These are phyloP conservation scores for Pythium myriotylum DNA, from an alignment of 352 stramenopile genomes.

Conservation along the genomic window DNA sequence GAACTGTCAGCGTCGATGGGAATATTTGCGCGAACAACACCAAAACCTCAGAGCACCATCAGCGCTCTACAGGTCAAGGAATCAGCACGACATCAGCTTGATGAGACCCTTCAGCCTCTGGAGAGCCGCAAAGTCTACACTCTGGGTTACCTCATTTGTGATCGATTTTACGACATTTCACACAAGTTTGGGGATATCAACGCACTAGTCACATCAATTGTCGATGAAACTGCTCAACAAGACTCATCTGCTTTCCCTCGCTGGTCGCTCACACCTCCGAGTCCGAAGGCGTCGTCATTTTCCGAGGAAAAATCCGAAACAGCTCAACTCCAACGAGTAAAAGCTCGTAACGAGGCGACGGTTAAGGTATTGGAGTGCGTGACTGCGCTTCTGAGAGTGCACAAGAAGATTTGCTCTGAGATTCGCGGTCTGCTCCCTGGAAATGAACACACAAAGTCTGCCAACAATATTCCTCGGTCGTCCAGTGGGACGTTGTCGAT, in stretches of 20 bases:
- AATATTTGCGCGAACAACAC: neutral
- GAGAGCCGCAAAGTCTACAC: slow-evolving; percentile 32
- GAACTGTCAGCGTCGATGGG: slow-evolving; percentile 38
- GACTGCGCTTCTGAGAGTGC: slow-evolving; percentile 38
- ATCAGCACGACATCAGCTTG: neutral
- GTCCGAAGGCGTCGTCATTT: neutral
- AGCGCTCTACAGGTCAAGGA: slow-evolving; percentile 21
- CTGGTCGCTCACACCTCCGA: neutral
- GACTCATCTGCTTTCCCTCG: neutral
- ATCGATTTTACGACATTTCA: slow-evolving; percentile 43
- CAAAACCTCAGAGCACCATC: slow-evolving; percentile 7
- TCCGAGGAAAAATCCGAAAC: slow-evolving; percentile 13
- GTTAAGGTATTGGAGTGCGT: slow-evolving; percentile 37
- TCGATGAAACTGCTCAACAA: neutral
- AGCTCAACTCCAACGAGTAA: slow-evolving; percentile 27
- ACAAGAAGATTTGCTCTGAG: slow-evolving; percentile 43
- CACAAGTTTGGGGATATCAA: slow-evolving; percentile 21
- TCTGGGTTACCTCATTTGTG: slow-evolving; percentile 33
- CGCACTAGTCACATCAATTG: slow-evolving; percentile 20
- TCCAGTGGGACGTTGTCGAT: slow-evolving; percentile 10
- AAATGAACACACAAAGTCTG: slow-evolving; percentile 7
- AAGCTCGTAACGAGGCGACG: slow-evolving; percentile 37
- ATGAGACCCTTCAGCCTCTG: slow-evolving; percentile 37
- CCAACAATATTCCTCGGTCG: neutral
- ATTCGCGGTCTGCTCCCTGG: slow-evolving; percentile 26